A percentile compares a stretch with the other conserved stretches of the same genome.
phyloP scores from a whole-genome alignment of 129 eudicot genomes.

The Gnaphalium uliginosum region DNA sequence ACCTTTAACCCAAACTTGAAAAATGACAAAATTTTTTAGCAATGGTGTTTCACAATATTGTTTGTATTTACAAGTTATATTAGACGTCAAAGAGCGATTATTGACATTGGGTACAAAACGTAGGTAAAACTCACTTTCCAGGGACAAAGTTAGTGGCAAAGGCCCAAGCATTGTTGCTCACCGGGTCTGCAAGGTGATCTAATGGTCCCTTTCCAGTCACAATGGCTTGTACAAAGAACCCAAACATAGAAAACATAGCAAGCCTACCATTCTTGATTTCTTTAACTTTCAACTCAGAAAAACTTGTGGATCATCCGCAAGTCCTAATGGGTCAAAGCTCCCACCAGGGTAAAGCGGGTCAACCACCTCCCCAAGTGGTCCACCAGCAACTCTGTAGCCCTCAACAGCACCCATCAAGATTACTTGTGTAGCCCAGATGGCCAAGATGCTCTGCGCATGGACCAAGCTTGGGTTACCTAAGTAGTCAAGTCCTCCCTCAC shows the following conservation, averaged over 20 bases:
- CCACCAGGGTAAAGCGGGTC: background rate
- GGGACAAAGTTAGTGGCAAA: constrained; percentile 39
- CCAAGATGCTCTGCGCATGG: constrained; percentile 31
- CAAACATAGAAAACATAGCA: constrained; percentile 56
- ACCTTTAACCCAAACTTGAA: background rate
- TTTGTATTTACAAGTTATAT: background rate
- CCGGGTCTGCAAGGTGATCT: constrained; percentile 32
- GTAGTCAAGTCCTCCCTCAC: constrained; percentile 31
- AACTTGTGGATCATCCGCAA: constrained; percentile 62
- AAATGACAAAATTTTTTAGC: background rate
- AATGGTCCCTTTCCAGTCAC: constrained; percentile 21
- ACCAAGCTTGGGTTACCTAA: constrained; percentile 33
- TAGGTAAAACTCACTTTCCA: constrained; percentile 18
- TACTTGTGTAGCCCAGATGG: background rate
- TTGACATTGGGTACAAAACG: background rate
- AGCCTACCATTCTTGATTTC: constrained; percentile 62
- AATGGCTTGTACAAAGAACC: constrained; percentile 32
- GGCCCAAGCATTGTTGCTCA: constrained; percentile 31
- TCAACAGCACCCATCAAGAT: background rate
- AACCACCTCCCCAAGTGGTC: constrained; percentile 3
- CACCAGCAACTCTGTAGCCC: background rate
- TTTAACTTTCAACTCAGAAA: constrained; percentile 60
- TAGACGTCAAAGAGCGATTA: background rate
- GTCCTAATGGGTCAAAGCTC: constrained; percentile 26
- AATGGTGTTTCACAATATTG: background rate